Conservation (phyloP, 148 eudicot genomes). For the Vaccinium corymbosum region DNA sequence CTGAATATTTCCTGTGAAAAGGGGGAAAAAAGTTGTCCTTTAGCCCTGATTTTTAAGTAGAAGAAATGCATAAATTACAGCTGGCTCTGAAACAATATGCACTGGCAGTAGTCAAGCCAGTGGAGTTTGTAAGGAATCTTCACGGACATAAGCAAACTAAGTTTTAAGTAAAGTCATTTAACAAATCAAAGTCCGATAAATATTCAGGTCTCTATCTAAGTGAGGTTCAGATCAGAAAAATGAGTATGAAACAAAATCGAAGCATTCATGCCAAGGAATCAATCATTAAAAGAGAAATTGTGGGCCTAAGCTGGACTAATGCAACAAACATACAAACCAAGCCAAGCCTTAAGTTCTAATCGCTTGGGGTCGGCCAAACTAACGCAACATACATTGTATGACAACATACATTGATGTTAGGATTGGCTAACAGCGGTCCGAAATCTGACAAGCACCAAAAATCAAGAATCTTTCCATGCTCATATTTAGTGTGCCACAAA, state of each 20-base stretch:
- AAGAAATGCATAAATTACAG: neutral
- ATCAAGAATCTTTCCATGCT: neutral
- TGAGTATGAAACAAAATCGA: neutral
- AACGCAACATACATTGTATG: too few relatives aligned
- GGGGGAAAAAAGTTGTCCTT: neutral
- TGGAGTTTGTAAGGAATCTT: neutral
- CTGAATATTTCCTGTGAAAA: neutral
- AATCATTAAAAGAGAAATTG: neutral
- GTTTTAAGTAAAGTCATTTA: neutral
- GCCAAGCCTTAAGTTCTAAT: too few relatives aligned
- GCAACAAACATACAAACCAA: neutral
- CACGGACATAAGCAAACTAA: neutral
- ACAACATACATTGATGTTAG: neutral
- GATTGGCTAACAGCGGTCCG: neutral
- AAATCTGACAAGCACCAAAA: neutral
- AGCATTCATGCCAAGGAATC: neutral
- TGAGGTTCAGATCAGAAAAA: neutral
- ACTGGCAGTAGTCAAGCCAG: neutral
- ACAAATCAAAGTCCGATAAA: neutral
- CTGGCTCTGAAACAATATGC: neutral
- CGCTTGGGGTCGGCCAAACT: too few relatives aligned
- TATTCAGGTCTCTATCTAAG: neutral
- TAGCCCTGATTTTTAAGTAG: neutral
- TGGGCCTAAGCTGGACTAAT: neutral
- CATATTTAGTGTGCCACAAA: neutral